Evolutionary conservation across 2,329 filamentous ascomycete species (phyloP).

Genomic region (Trichophaea hybrida): DNA sequence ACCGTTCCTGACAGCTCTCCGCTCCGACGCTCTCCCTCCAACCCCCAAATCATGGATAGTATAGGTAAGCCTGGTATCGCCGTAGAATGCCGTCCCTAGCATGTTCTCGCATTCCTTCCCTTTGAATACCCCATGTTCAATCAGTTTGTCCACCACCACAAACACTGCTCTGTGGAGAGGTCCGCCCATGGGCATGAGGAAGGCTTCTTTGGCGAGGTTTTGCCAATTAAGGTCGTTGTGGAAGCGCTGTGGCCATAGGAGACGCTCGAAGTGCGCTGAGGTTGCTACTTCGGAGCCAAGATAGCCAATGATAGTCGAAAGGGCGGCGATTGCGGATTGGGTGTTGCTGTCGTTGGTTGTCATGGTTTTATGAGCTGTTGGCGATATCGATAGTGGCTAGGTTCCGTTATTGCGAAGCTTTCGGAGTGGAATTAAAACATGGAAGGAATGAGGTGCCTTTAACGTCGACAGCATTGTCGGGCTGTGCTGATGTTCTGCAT

Average conservation of each 20-base stretch:
- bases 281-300: slow-evolving; percentile 22
- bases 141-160: slow-evolving; percentile 14
- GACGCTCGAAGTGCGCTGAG: slow-evolving; percentile 14
- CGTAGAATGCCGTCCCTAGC: neutral
- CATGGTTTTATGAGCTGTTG: too few species aligned
- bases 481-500: too few species aligned
- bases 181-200: slow-evolving; percentile 24
- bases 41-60: neutral
- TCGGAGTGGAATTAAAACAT: too few species aligned
- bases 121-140: slow-evolving; percentile 15
- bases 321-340: too few species aligned
- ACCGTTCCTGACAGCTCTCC: neutral
- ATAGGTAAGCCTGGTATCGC: neutral
- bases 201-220: slow-evolving; percentile 6
- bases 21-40: neutral
- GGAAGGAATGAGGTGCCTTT: too few species aligned
- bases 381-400: too few species aligned
- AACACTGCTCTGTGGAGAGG: slow-evolving; percentile 21
- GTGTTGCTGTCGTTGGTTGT: too few species aligned
- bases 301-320: slow-evolving; percentile 18
- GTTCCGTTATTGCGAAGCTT: too few species aligned
- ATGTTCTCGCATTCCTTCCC: slow-evolving; percentile 3
- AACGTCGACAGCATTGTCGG: too few species aligned
- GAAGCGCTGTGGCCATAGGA: slow-evolving; percentile 24
- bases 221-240: slow-evolving; percentile 9